Percentiles rank a stretch among this genome's conserved stretches.
These are phyloP conservation scores for Penicillium crystallinum DNA, from an alignment of 495 filamentous ascomycete genomes.

Conservation along the genomic window DNA sequence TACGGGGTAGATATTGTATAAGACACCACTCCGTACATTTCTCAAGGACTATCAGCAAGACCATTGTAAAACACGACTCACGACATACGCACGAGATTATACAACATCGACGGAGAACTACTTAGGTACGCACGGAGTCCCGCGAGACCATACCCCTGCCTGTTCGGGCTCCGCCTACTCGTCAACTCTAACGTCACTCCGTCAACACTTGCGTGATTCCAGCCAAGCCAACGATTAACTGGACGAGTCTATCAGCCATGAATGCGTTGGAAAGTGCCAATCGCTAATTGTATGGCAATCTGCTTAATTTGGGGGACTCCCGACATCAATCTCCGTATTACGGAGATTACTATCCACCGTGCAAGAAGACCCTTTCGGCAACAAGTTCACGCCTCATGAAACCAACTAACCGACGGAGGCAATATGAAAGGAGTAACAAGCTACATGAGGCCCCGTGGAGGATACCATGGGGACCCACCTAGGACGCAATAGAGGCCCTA, in stretches of 20 bases:
- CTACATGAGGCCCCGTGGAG: background rate
- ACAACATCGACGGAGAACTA: no score
- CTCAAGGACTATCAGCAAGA: no score
- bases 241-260: background rate
- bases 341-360: background rate
- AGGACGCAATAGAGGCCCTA: constrained; percentile 1
- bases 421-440: background rate
- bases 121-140: no score
- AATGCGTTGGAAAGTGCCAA: background rate
- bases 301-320: background rate
- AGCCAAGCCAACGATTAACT: constrained; percentile 5
- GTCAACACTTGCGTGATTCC: constrained; percentile 20
- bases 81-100: no score
- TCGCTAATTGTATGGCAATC: background rate
- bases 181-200: constrained; percentile 19
- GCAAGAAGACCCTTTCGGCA: background rate
- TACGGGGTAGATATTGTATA: no score
- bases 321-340: background rate
- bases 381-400: background rate
- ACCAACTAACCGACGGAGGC: no score
- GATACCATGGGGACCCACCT: background rate
- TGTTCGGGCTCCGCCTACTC: background rate
- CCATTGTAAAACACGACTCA: no score
- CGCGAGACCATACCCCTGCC: background rate
- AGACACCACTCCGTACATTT: no score